phyloP scores from a whole-genome alignment of 2,329 filamentous ascomycete genomes.

The Fusarium palustre region DNA sequence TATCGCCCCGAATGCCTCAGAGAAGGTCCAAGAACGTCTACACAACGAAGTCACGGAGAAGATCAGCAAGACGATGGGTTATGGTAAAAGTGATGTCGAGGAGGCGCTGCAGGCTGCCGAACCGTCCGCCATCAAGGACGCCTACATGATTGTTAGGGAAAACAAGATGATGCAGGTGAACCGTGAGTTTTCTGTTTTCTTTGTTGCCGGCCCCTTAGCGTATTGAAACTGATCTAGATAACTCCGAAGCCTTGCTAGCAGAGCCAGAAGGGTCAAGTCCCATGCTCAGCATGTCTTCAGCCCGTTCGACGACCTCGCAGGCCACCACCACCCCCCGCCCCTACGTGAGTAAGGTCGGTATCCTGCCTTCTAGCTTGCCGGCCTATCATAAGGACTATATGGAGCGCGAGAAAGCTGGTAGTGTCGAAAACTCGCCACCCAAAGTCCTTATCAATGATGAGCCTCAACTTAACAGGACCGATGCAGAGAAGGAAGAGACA shows the following conservation, averaged over 20 bases:
- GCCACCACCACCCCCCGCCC: constrained; percentile 63
- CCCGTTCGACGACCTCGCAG: constrained; percentile 64
- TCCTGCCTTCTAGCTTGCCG: constrained; percentile 90
- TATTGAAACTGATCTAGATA: constrained; percentile 50
- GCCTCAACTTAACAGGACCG: constrained; percentile 64
- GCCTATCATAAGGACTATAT: constrained; percentile 93
- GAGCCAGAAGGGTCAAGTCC: constrained; percentile 60
- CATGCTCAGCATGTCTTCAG: constrained; percentile 66
- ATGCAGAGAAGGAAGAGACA: constrained; percentile 84
- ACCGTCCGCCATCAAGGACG: constrained; percentile 98
- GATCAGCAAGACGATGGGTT: constrained; percentile 98
- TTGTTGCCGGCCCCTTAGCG: constrained; percentile 18
- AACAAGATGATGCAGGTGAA: constrained; percentile 97
- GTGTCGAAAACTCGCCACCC: constrained; percentile 57
- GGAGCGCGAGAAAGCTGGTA: constrained; percentile 72
- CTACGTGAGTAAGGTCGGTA: constrained; percentile 86
- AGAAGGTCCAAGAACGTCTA: constrained; percentile 85
- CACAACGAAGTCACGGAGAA: constrained; percentile 94
- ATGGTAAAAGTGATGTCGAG: constrained; percentile 93
- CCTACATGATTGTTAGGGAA: constrained; percentile 96
- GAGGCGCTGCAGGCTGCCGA: constrained; percentile 92
- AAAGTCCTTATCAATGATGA: constrained; percentile 61
- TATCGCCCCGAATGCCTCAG: constrained; percentile 81
- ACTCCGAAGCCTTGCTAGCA: constrained; percentile 50
- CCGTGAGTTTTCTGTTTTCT: constrained; percentile 69